Evolutionary conservation across 208 protist genomes (phyloP), one percentile per base, ranked within the genome.

Genomic region (Tetramitus jugosus): DNA sequence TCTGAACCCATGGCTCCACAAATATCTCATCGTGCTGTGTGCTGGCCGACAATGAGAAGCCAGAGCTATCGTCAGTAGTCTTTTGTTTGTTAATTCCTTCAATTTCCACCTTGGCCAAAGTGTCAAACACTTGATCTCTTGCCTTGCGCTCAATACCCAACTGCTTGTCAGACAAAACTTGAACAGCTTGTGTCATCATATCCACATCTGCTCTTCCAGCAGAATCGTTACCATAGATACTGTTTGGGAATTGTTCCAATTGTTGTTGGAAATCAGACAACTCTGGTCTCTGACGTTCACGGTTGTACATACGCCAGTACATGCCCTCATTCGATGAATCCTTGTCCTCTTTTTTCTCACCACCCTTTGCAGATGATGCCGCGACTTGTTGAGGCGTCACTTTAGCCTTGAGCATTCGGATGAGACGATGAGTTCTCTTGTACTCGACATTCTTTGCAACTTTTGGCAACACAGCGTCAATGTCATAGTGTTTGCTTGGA

Each of bases 401-500:
- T 62, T 62, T 62, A 4, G 56, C 35, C n/a, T 37, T 29, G 35
- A 62, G 35, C n/a, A 62, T 37, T 37, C 35, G n/a, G 20, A 62
- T 7, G n/a, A 62, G 10, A 62, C 56, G n/a, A 10, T 31, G n/a
- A 33, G 56, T 62, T 31, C 35, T 62, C 35, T 62, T 62, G n/a
- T 37, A 62, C n/a, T 62, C 35, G n/a, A 62, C 56, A 62, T 62
- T 62, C 56, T 62, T 62, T 31, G 56, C 56, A 62, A 62, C 56
- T 2, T 31, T 37, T 31, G 56, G 56, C 56, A 62, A 37, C 6
- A 29, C 56, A 31, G n/a, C 56, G 10, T 62, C 56, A 13, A 62
- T 29, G n/a, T 62, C 56, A 8, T 62, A 62, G 10, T 62, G 56
- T 62, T 62, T 20, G 35, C 23, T 62, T 8, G 56, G 56, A 31